phyloP scores from a whole-genome alignment of 164 flowering plant species.

The Dillenia turbinata region DNA sequence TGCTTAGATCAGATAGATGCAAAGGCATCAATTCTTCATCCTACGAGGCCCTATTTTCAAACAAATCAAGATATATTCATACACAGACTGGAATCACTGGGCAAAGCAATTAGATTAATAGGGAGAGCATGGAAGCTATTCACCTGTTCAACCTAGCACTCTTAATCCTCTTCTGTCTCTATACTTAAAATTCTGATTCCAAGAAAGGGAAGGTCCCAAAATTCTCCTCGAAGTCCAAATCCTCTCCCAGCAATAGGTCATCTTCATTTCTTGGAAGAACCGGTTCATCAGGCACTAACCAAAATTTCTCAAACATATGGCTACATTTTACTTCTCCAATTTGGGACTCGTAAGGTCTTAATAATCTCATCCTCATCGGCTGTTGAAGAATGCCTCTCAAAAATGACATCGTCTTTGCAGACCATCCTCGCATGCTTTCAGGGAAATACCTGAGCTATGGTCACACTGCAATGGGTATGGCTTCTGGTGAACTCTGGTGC shows the following conservation, averaged over 20 bases:
- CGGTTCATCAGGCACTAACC: conserved; percentile 20
- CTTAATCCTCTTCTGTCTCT: neutral
- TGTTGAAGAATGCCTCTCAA: conserved; percentile 33
- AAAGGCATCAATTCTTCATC: no score
- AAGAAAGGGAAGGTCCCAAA: neutral
- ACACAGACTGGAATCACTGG: no score
- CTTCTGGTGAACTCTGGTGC: conserved; percentile 40
- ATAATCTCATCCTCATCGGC: conserved; percentile 28
- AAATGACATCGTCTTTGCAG: conserved; percentile 34
- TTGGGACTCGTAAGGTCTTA: conserved; percentile 28
- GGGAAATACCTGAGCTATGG: conserved; percentile 26
- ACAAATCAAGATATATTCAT: no score
- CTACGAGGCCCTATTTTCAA: no score
- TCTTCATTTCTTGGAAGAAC: conserved; percentile 27
- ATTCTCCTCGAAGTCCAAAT: conserved; percentile 21
- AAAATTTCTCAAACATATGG: conserved; percentile 22
- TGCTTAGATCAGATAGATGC: no score
- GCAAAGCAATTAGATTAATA: no score
- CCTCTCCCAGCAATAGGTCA: conserved; percentile 32
- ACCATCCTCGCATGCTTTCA: conserved; percentile 22
- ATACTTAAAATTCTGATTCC: neutral
- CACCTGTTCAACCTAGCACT: no score
- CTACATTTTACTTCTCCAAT: conserved; percentile 20
- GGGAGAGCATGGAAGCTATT: no score
- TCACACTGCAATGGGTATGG: conserved; percentile 14